Percentiles rank a stretch among this genome's conserved stretches.
These are phyloP conservation scores for Fusarium sp. DNA, from an alignment of 2,329 filamentous ascomycete species.

Conservation along the genomic window DNA sequence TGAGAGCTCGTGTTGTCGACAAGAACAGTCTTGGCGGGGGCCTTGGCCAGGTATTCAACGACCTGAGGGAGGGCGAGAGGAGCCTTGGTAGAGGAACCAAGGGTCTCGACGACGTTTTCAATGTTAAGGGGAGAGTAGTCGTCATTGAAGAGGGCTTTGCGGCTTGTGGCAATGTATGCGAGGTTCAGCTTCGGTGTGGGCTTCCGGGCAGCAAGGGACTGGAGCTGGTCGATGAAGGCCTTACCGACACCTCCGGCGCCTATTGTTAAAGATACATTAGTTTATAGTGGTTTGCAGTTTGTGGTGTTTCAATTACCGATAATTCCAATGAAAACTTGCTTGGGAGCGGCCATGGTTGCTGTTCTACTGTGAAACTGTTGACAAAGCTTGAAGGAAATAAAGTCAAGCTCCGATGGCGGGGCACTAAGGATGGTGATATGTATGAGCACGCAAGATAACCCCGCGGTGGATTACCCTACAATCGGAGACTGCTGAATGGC, in stretches of 20 bases:
- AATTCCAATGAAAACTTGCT: slow-evolving; percentile 66
- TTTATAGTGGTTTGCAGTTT: not conserved
- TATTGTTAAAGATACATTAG: slow-evolving; percentile 55
- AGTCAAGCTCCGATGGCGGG: slow-evolving; percentile 55
- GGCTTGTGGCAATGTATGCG: slow-evolving; percentile 87
- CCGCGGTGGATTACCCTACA: slow-evolving; percentile 49
- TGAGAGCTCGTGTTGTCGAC: slow-evolving; percentile 97
- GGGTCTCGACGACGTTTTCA: slow-evolving; percentile 70
- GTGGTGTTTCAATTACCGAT: slow-evolving; percentile 57
- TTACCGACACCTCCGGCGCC: slow-evolving; percentile 95
- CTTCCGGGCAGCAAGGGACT: slow-evolving; percentile 73
- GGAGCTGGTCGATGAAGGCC: slow-evolving; percentile 87
- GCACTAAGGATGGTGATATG: slow-evolving; percentile 42
- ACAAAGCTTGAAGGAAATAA: slow-evolving; percentile 44
- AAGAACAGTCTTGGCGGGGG: slow-evolving; percentile 83
- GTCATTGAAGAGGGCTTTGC: slow-evolving; percentile 81
- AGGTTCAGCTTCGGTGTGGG: slow-evolving; percentile 79
- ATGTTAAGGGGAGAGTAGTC: slow-evolving; percentile 78
- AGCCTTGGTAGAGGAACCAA: slow-evolving; percentile 73
- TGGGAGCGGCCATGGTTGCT: slow-evolving; percentile 59
- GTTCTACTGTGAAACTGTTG: slow-evolving; percentile 24
- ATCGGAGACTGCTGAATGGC: slow-evolving; percentile 20
- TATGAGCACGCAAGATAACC: slow-evolving; percentile 42
- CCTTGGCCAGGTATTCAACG: slow-evolving; percentile 80
- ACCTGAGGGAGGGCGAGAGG: slow-evolving; percentile 78